Base-by-base conservation (phyloP, 2,329 filamentous ascomycete genomes). In the Fusarium equiseti region DNA sequence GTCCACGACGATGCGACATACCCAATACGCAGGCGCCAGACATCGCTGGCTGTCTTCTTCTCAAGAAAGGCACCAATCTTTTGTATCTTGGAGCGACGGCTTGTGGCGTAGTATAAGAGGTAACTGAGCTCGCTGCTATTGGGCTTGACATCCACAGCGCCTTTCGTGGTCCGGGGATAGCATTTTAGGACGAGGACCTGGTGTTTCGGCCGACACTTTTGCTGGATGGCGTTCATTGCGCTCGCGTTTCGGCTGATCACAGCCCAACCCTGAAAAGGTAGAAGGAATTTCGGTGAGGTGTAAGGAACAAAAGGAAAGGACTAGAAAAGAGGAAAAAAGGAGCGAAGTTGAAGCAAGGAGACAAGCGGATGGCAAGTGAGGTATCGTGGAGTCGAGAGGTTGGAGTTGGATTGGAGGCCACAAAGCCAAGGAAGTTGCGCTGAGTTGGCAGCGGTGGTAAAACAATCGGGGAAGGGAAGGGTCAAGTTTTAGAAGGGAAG, bases 61-160 rank as follows among this genome's bases (percentile, higher is more conserved):
- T 98, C 95, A 71, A 99, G 87, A 79, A 98, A 99, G 75, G 90
- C 90, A 80, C 94, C 94, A 73, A 99, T 95, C 83, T 99, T 99
- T 77, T 96, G 93, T 75, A 98, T 90, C 86, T 98, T 99, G 82
- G 93, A 95, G 72, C 94, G 91, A 66, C 95, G 93, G 75, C 95
- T 97, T 78, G 93, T 97, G 67, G 93, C 94, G 85, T 99, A 98
- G 87, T 97, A 98, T 58, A 98, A 89, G 71, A 99, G 89, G 80
- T 98, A 98, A 82, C 94, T 97, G 70, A 99, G 89, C 85, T 99
- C 96, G 83, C 94, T 97, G 73, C 94, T 94, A 82, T 98, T 98
- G 46, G 96, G 95, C 83, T 95, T 97, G 78, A 97, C 94, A 77
- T 97, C 94, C 79, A 95, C 92, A 68, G 93, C 91, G 54, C 93